Conservation (phyloP, 768 basidiomycete genomes). For the Paxillus rubicundulus region DNA sequence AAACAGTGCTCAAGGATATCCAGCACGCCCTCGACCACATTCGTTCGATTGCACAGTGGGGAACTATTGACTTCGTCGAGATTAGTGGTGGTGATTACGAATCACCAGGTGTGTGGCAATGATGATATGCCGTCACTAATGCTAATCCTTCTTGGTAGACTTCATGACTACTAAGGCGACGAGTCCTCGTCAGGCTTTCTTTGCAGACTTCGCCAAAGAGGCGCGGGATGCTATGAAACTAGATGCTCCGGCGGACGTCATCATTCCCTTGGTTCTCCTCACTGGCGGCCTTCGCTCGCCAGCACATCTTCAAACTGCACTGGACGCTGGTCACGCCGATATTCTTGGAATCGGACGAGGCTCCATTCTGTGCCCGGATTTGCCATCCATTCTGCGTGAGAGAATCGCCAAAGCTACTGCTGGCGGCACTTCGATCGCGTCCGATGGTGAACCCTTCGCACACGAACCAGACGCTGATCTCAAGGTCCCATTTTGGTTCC, state of each 20-base stretch:
- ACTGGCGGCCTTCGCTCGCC: conserved; percentile 77
- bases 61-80: conserved; percentile 77
- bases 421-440: conserved; percentile 13
- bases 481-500: conserved; percentile 29
- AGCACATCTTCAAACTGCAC: conserved; percentile 50
- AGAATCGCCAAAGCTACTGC: conserved; percentile 5
- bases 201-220: conserved; percentile 60
- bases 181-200: conserved; percentile 64
- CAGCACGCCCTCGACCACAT: conserved; percentile 59
- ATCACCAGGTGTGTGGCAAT: conserved; percentile 51
- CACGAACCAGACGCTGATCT: conserved; percentile 35
- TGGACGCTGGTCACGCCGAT: conserved; percentile 58
- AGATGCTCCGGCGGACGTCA: conserved; percentile 19
- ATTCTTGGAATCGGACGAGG: conserved; percentile 75
- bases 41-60: conserved; percentile 58
- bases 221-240: conserved; percentile 48
- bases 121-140: conserved; percentile 2
- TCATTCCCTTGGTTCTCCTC: conserved; percentile 63
- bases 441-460: conserved; percentile 35
- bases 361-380: conserved; percentile 58
- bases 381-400: conserved; percentile 44
- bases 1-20: conserved; percentile 27
- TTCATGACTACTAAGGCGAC: conserved; percentile 36
- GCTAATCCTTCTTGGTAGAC: conserved; percentile 31
- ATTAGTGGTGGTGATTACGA: conserved; percentile 89